phyloP scores from a whole-genome alignment of 495 filamentous ascomycete species.

The Evansstolkia leycettana region DNA sequence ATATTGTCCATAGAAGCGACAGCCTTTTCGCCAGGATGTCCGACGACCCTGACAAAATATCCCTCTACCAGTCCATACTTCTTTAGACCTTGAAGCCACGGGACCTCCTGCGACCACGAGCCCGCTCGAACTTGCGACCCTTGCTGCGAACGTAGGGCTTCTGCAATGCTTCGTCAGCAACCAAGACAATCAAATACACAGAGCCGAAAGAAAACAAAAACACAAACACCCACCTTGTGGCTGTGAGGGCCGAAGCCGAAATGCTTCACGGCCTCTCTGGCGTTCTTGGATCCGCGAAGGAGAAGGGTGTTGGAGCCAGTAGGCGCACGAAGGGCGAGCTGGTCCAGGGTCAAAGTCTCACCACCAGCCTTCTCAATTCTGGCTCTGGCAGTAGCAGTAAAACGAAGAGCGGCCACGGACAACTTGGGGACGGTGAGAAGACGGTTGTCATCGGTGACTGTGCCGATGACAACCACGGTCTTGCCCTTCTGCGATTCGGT shows the following conservation, averaged over 20 bases:
- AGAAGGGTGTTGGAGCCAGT: conserved; percentile 92
- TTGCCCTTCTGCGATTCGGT: conserved; percentile 64
- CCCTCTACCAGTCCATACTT: neutral
- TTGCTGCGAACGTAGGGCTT: conserved; percentile 96
- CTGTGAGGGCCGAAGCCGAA: conserved; percentile 96
- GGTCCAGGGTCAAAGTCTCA: conserved; percentile 87
- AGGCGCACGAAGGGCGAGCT: conserved; percentile 84
- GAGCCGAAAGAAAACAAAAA: conserved; percentile 6
- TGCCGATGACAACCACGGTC: conserved; percentile 84
- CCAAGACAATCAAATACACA: conserved; percentile 1
- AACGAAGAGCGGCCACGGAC: conserved; percentile 80
- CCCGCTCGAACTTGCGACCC: conserved; percentile 97
- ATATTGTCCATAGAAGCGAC: conserved; percentile 5
- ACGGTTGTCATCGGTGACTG: conserved; percentile 94
- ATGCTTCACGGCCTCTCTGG: conserved; percentile 95
- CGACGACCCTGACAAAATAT: too few relatives aligned
- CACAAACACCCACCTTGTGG: conserved; percentile 89
- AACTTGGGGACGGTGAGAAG: conserved; percentile 82
- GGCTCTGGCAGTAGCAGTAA: conserved; percentile 90
- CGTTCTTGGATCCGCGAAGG: conserved; percentile 92
- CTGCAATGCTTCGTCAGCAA: conserved; percentile 32
- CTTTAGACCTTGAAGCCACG: conserved; percentile 96
- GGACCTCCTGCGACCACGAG: conserved; percentile 93
- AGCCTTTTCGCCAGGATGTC: neutral
- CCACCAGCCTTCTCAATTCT: conserved; percentile 87